Evolutionary conservation across 2,329 filamentous ascomycete genomes (phyloP).

Genomic region (Aureobasidium melanogenum): DNA sequence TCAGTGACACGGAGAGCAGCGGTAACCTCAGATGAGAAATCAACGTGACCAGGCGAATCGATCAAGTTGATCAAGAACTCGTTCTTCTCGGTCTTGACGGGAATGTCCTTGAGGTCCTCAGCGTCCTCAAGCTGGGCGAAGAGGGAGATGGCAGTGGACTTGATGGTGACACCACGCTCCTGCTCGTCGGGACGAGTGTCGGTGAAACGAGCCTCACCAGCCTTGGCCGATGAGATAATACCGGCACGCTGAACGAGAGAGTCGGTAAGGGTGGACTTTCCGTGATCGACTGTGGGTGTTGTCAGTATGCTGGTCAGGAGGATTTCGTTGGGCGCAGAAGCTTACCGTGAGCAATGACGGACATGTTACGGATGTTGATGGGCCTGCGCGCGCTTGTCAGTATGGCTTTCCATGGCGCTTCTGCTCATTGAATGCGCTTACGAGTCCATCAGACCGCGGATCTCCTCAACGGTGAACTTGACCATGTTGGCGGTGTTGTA

Average conservation of each 20-base stretch:
- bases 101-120: constrained; percentile 92
- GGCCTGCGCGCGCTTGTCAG: constrained; percentile 44
- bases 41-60: constrained; percentile 99
- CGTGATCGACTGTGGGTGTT: constrained; percentile 72
- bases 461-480: constrained; percentile 99
- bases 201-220: constrained; percentile 89
- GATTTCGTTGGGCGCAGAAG: not conserved
- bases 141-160: constrained; percentile 98
- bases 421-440: not conserved
- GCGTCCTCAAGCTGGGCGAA: constrained; percentile 73
- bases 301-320: constrained; percentile 1
- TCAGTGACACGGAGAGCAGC: constrained; percentile 99
- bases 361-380: constrained; percentile 83
- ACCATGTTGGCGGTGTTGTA: constrained; percentile 92
- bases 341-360: constrained; percentile 95
- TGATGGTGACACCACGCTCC: constrained; percentile 99
- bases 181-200: constrained; percentile 97
- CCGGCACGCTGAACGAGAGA: constrained; percentile 97
- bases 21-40: constrained; percentile 99
- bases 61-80: constrained; percentile 99
- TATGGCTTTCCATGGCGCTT: not conserved
- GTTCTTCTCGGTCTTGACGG: constrained; percentile 78
- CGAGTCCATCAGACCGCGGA: constrained; percentile 64
- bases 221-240: constrained; percentile 98
- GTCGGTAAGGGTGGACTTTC: constrained; percentile 99